Percentiles rank a stretch among this genome's conserved stretches.
phyloP scores from a whole-genome alignment of 495 filamentous ascomycete species.

The Hyaloscypha variabilis region DNA sequence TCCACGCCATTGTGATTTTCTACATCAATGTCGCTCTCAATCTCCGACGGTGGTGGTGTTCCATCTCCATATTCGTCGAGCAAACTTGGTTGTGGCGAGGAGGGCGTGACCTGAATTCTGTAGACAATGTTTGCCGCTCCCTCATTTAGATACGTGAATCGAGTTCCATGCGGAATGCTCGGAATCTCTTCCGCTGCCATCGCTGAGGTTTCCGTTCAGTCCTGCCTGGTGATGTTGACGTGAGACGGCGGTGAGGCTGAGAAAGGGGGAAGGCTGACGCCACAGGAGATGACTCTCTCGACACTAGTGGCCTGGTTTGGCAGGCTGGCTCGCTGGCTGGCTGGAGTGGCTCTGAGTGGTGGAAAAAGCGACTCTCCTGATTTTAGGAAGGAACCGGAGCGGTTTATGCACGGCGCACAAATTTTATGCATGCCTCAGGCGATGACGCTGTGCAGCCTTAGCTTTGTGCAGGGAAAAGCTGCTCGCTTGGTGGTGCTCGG shows the following conservation, averaged over 20 bases:
- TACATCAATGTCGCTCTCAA: constrained; percentile 16
- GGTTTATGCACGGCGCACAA: constrained; percentile 1
- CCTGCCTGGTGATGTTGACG: neutral
- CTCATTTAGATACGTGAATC: constrained; percentile 26
- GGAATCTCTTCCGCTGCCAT: constrained; percentile 12
- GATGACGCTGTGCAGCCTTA: neutral
- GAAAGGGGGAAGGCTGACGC: neutral
- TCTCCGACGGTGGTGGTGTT: constrained; percentile 27
- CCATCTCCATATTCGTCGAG: constrained; percentile 22
- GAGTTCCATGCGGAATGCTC: constrained; percentile 8
- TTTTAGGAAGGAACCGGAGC: neutral
- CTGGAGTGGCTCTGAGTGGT: neutral
- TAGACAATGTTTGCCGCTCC: constrained; percentile 35
- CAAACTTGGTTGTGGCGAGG: constrained; percentile 12
- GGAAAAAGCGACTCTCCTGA: neutral
- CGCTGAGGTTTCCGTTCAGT: neutral
- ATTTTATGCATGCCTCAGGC: neutral
- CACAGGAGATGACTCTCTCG: constrained; percentile 45
- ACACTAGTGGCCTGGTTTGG: no score
- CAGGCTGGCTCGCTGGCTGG: neutral
- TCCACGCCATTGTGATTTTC: neutral
- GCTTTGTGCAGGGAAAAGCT: neutral
- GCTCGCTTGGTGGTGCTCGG: neutral
- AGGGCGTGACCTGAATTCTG: constrained; percentile 9
- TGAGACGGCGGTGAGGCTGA: neutral